Conservation (phyloP, 768 basidiomycete genomes). For the Pleurotus tuoliensis region DNA sequence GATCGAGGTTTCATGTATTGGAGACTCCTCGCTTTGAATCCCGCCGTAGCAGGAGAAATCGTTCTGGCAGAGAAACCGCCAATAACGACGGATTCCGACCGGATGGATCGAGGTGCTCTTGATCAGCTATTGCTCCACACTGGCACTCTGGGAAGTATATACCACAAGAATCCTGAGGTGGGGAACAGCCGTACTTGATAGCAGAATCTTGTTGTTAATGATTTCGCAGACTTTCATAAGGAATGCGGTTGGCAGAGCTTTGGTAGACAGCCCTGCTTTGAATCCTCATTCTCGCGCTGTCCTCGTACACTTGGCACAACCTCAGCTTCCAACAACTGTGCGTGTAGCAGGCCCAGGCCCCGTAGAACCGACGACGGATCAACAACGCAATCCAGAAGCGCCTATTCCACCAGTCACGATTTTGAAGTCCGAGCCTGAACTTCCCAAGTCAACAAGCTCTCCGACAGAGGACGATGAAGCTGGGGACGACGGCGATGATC, state of each 20-base stretch:
- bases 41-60: constrained; percentile 81
- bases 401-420: not conserved
- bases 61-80: constrained; percentile 92
- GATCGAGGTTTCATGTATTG: constrained; percentile 99
- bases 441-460: not conserved
- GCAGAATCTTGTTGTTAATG: not conserved
- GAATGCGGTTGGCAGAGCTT: constrained; percentile 76
- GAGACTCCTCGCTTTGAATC: constrained; percentile 93
- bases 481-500: constrained; percentile 25
- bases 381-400: not conserved
- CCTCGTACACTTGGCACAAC: constrained; percentile 57
- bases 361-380: constrained; percentile 31
- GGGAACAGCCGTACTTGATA: not conserved
- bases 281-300: constrained; percentile 77
- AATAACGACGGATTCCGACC: constrained; percentile 96
- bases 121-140: constrained; percentile 94
- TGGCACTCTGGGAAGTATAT: constrained; percentile 91
- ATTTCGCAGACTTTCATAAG: constrained; percentile 82
- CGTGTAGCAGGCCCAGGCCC: constrained; percentile 64
- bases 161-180: constrained; percentile 96
- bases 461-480: constrained; percentile 14
- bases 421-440: not conserved
- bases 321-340: constrained; percentile 44
- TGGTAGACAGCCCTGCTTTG: constrained; percentile 85
- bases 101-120: constrained; percentile 94